Conservation (phyloP, 345 rosid genomes). For the Syzygium jambos region DNA sequence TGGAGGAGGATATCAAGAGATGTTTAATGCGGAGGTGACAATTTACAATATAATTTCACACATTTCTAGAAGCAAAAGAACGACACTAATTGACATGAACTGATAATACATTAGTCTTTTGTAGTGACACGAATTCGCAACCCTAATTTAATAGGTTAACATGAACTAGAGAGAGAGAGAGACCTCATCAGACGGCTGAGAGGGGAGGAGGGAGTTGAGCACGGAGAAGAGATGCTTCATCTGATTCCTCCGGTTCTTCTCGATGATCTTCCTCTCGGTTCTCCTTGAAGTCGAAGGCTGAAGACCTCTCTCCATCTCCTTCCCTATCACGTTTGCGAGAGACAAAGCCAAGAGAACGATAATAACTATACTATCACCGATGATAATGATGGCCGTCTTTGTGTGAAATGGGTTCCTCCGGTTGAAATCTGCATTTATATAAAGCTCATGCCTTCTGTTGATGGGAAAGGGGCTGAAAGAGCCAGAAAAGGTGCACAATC, state of each 20-base stretch:
- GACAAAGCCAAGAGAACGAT: background rate
- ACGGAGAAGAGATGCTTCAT: conserved; percentile 31
- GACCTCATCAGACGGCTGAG: conserved; percentile 13
- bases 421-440: too few species aligned
- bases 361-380: background rate
- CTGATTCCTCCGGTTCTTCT: conserved; percentile 45
- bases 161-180: background rate
- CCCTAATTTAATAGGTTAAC: background rate
- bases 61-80: background rate
- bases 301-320: conserved; percentile 1
- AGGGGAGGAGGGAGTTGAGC: conserved; percentile 38
- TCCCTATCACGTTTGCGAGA: background rate
- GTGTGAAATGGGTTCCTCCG: background rate
- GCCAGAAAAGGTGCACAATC: background rate
- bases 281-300: conserved; percentile 2
- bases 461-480: too few species aligned
- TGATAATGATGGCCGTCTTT: background rate
- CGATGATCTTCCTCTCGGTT: conserved; percentile 35
- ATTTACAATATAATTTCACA: background rate
- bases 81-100: background rate
- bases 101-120: background rate
- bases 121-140: background rate
- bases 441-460: too few species aligned
- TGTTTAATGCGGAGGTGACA: background rate
- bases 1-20: background rate